Conservation (phyloP, 441 rosid genomes). For the Omphalea diandra region DNA sequence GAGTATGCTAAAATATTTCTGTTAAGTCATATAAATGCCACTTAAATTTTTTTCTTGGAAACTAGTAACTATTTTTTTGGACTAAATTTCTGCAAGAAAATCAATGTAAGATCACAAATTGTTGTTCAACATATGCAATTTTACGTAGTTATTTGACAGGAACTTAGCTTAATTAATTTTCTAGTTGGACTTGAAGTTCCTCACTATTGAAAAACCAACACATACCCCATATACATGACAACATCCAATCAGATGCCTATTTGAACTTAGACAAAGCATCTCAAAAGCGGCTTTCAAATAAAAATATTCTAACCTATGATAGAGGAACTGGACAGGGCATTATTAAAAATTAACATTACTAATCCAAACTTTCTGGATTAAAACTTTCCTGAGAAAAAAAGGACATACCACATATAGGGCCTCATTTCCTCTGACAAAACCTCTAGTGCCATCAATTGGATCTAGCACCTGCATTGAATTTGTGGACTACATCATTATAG, state of each 20-base stretch:
- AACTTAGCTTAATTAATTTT: neutral
- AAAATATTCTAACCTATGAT: neutral
- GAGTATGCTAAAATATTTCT: neutral
- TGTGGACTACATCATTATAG: slow-evolving; percentile 14
- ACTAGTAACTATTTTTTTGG: neutral
- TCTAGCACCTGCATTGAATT: slow-evolving; percentile 65
- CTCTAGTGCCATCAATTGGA: slow-evolving; percentile 91
- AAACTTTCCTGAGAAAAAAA: slow-evolving; percentile 1
- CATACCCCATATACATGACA: neutral
- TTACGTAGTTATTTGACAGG: too few species aligned
- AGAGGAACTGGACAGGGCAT: neutral
- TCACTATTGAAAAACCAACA: neutral
- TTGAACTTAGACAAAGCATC: neutral
- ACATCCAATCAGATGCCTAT: neutral
- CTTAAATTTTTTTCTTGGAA: neutral
- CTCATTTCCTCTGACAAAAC: slow-evolving; percentile 70
- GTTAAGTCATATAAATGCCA: neutral
- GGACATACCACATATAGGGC: slow-evolving; percentile 81
- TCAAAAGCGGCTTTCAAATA: neutral
- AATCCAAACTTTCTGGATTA: neutral
- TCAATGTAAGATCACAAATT: neutral
- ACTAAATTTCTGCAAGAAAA: neutral
- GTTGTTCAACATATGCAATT: neutral
- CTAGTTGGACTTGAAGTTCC: neutral
- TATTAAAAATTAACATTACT: neutral